These are phyloP conservation scores for Prunella vulgaris DNA, from an alignment of 257 asterid species.

Conservation along the genomic window DNA sequence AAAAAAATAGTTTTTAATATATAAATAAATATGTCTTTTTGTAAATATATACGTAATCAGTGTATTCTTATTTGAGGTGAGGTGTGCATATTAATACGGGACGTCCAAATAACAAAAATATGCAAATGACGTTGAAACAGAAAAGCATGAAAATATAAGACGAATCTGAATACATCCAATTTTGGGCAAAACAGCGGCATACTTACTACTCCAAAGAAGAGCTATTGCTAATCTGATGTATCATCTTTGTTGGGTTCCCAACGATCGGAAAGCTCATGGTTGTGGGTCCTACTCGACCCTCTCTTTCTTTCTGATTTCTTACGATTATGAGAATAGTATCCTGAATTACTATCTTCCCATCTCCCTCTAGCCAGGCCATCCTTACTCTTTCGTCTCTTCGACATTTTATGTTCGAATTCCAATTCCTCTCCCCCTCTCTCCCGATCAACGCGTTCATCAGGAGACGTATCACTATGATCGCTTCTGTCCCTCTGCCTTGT, in stretches of 20 bases:
- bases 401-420: conserved; percentile 27
- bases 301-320: conserved; percentile 30
- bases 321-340: neutral
- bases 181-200: no score
- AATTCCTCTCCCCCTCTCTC: conserved; percentile 22
- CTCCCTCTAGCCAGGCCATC: conserved; percentile 15
- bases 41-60: no score
- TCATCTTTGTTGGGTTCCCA: conserved; percentile 46
- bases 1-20: no score
- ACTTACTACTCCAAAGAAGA: neutral
- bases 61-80: no score
- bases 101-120: no score
- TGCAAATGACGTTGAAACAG: no score
- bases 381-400: conserved; percentile 13
- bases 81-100: no score
- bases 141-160: no score
- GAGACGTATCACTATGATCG: conserved; percentile 18
- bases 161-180: no score
- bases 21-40: no score
- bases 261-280: conserved; percentile 25
- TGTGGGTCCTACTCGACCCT: neutral
- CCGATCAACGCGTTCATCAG: conserved; percentile 30
- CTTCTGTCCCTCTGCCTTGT: conserved; percentile 22
- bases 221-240: neutral
- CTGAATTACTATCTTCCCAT: conserved; percentile 13